Evolutionary conservation across 2,329 filamentous ascomycete species (phyloP).

Genomic region (Talaromyces verruculosus): DNA sequence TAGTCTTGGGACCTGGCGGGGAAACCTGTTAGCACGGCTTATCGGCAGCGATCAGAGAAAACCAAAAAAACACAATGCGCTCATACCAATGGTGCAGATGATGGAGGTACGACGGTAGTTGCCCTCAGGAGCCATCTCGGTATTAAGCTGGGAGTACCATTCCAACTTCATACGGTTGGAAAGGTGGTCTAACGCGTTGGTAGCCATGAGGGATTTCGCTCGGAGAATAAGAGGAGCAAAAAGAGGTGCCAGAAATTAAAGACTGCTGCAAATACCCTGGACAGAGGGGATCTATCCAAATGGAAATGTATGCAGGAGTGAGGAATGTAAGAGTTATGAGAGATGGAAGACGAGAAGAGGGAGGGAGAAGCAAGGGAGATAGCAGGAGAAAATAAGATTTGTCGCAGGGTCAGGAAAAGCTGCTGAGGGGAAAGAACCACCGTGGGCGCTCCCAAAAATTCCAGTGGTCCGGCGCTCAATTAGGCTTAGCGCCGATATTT

Average conservation of each 20-base stretch:
- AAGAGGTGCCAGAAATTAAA: not conserved
- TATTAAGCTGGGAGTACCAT: constrained; percentile 79
- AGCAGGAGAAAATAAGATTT: not conserved
- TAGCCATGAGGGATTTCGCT: constrained; percentile 13
- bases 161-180: constrained; percentile 70
- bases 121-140: constrained; percentile 78
- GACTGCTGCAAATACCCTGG: constrained; percentile 22
- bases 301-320: not conserved
- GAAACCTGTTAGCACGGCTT: constrained; percentile 30
- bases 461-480: constrained; percentile 31
- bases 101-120: constrained; percentile 97
- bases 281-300: constrained; percentile 1
- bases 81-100: constrained; percentile 88
- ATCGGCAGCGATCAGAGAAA: constrained; percentile 7
- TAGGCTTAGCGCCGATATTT: constrained; percentile 20
- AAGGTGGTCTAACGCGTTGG: constrained; percentile 75
- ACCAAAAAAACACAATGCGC: constrained; percentile 13
- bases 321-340: not conserved
- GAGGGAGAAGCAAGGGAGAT: not conserved
- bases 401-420: constrained; percentile 2
- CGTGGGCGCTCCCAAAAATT: constrained; percentile 39
- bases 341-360: not conserved
- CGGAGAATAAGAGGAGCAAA: not conserved
- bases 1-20: constrained; percentile 81
- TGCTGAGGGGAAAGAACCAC: constrained; percentile 18